Evolutionary conservation across 352 stramenopile genomes (phyloP).

Genomic region (Phytophthora foliorum): DNA sequence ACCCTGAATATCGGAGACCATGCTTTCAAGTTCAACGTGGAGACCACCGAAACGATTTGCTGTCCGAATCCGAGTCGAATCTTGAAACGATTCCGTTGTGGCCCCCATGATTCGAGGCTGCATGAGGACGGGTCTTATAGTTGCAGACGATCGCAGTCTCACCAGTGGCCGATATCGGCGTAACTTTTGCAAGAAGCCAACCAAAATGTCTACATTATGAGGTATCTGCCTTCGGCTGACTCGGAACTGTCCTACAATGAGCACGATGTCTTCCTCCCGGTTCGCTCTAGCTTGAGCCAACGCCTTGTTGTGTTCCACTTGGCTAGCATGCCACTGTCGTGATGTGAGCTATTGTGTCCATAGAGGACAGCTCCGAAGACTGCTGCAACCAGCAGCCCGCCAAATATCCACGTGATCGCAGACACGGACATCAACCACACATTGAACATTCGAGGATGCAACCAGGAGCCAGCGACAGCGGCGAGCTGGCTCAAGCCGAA

Average conservation of each 20-base stretch:
- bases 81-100: background rate
- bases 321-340: background rate
- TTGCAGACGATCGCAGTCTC: background rate
- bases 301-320: background rate
- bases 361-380: background rate
- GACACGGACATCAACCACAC: slow-evolving; percentile 27
- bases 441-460: slow-evolving; percentile 23
- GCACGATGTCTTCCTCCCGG: background rate
- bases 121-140: too few relatives aligned
- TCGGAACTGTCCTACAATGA: background rate
- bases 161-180: too few relatives aligned
- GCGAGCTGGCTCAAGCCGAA: slow-evolving; percentile 10
- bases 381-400: background rate
- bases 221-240: too few relatives aligned
- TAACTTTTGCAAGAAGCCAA: too few relatives aligned
- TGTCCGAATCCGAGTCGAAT: background rate
- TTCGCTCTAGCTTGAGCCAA: background rate
- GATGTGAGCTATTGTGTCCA: background rate
- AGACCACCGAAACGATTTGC: slow-evolving; percentile 1
- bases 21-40: background rate
- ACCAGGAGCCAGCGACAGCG: slow-evolving; percentile 1
- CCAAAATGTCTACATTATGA: too few relatives aligned
- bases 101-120: too few relatives aligned
- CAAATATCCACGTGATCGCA: slow-evolving; percentile 19
- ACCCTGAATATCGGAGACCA: background rate